Evolutionary conservation across 2,329 filamentous ascomycete genomes (phyloP).

Genomic region (Cyanodermella asteris): DNA sequence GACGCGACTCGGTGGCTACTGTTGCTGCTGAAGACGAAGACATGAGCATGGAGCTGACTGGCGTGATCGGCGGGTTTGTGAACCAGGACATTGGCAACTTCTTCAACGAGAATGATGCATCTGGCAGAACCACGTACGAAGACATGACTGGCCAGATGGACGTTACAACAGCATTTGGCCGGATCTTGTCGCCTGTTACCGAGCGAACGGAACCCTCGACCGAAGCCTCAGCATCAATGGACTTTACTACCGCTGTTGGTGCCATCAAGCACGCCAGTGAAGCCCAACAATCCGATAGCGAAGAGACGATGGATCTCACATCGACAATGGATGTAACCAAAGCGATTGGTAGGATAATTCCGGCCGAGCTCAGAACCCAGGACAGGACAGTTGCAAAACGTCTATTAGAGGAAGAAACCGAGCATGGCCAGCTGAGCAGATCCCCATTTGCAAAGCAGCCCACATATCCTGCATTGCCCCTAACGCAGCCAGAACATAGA

Average conservation of each 20-base stretch:
- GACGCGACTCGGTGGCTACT: constrained; percentile 11
- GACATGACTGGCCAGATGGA: constrained; percentile 28
- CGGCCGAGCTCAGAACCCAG: constrained; percentile 17
- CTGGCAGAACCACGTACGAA: constrained; percentile 3
- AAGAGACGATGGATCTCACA: too few relatives aligned
- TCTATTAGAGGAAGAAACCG: constrained; percentile 36
- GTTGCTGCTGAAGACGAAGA: constrained; percentile 19
- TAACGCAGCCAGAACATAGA: constrained; percentile 13
- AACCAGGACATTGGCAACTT: too few relatives aligned
- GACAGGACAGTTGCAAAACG: constrained; percentile 29
- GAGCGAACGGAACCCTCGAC: constrained; percentile 18
- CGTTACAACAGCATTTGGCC: constrained; percentile 28
- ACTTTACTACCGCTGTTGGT: constrained; percentile 43
- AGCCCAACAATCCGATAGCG: neutral
- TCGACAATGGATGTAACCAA: constrained; percentile 54
- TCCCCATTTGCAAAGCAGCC: constrained; percentile 23
- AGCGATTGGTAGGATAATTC: constrained; percentile 40
- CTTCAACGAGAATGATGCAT: constrained; percentile 8
- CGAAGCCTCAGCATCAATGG: constrained; percentile 38
- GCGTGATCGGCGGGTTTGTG: constrained; percentile 21
- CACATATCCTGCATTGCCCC: too few relatives aligned
- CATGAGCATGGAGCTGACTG: constrained; percentile 27
- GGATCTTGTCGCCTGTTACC: constrained; percentile 19
- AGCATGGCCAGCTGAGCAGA: constrained; percentile 24
- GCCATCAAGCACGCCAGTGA: constrained; percentile 27